Conservation (phyloP, 805 yeast species). For the Cyberlindnera petersonii region DNA sequence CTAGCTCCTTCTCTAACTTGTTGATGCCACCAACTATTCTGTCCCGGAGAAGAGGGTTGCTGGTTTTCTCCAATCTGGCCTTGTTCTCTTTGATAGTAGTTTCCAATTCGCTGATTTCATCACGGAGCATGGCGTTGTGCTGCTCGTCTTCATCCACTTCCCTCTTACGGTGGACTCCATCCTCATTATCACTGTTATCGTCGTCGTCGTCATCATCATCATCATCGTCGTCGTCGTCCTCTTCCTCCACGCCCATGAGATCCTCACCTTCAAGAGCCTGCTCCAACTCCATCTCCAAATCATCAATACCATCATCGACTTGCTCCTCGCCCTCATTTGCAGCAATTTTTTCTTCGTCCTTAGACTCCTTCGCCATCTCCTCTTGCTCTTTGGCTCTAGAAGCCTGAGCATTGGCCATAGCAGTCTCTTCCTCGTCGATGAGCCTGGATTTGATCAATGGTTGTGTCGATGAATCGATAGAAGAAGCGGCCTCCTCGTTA, state of each 20-base stretch:
- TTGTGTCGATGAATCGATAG: not conserved
- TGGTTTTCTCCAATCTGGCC: conserved; percentile 65
- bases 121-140: conserved; percentile 71
- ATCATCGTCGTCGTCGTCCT: conserved; percentile 26
- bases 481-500: conserved; percentile 12
- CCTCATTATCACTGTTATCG: conserved; percentile 31
- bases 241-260: conserved; percentile 26
- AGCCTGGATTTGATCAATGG: conserved; percentile 3
- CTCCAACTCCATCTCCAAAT: conserved; percentile 53
- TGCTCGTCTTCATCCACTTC: conserved; percentile 45
- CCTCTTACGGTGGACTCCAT: conserved; percentile 25
- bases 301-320: conserved; percentile 32
- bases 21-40: conserved; percentile 79
- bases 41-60: conserved; percentile 80
- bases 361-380: conserved; percentile 4
- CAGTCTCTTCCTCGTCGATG: conserved; percentile 21
- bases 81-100: conserved; percentile 71
- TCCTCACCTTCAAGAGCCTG: conserved; percentile 40
- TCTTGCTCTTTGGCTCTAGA: conserved; percentile 8
- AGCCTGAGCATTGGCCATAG: conserved; percentile 3
- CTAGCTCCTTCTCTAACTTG: conserved; percentile 76
- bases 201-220: conserved; percentile 37
- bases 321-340: no score
- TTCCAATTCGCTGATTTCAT: conserved; percentile 82
- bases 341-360: conserved; percentile 3